These are phyloP conservation scores for Skeletonema tropicum DNA, from an alignment of 108 stramenopile genomes.

Conservation along the genomic window DNA sequence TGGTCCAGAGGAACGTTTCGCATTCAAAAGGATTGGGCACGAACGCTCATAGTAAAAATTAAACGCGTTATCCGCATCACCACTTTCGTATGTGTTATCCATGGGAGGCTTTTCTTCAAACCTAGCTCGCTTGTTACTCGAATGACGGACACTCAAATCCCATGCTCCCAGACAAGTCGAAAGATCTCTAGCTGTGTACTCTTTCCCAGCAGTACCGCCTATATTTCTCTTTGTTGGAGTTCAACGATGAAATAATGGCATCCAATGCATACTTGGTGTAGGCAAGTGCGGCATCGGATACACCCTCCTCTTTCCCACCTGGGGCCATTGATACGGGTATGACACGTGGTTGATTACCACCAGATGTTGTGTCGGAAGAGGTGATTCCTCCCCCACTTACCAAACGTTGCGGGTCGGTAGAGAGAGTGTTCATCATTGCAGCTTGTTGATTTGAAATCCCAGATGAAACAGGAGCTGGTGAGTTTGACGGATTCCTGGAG, in stretches of 20 bases:
- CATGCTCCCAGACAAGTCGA: conserved; percentile 50
- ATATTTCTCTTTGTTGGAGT: conserved; percentile 8
- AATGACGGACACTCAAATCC: conserved; percentile 33
- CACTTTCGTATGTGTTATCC: conserved; percentile 4
- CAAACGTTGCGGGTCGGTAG: background rate
- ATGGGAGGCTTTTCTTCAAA: conserved; percentile 15
- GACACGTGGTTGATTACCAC: background rate
- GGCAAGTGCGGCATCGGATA: conserved; percentile 40
- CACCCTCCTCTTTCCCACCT: conserved; percentile 12
- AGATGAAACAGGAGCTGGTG: background rate
- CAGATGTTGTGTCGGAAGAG: background rate
- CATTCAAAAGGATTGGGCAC: conserved; percentile 46
- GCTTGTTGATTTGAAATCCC: background rate
- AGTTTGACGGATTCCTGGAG: background rate
- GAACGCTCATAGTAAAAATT: conserved; percentile 45
- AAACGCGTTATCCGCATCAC: conserved; percentile 43
- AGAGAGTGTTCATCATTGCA: background rate
- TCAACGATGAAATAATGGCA: conserved; percentile 33
- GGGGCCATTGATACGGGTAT: background rate
- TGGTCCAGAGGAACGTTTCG: conserved; percentile 15
- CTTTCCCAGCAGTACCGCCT: background rate
- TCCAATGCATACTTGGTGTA: conserved; percentile 47
- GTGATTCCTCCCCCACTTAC: background rate
- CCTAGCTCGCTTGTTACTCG: background rate
- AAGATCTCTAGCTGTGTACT: conserved; percentile 41